These are phyloP conservation scores for Jatropha multifida DNA, from an alignment of 441 rosid genomes.

Conservation along the genomic window DNA sequence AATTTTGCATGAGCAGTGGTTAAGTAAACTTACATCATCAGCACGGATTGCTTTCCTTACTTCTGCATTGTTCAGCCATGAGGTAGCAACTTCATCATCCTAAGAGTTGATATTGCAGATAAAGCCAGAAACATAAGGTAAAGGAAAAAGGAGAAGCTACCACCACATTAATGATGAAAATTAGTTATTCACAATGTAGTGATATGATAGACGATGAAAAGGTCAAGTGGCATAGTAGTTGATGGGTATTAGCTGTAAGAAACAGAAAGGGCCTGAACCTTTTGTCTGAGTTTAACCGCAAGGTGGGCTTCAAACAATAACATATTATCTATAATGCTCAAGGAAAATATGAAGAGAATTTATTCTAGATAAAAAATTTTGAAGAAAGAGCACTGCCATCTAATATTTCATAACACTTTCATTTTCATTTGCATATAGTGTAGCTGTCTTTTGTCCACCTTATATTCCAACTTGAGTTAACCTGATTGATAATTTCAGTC, in stretches of 20 bases:
- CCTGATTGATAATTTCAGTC: not conserved
- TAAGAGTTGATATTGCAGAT: conserved; percentile 25
- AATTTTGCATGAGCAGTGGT: conserved; percentile 4
- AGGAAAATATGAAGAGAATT: not conserved
- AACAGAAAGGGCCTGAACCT: not conserved
- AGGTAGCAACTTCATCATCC: conserved; percentile 71
- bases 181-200: not conserved
- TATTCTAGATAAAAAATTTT: not conserved
- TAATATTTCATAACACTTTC: not conserved
- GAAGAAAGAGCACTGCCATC: not conserved
- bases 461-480: not conserved
- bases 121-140: not conserved
- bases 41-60: conserved; percentile 82
- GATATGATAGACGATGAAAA: not conserved
- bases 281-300: not conserved
- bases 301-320: not conserved
- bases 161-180: not conserved
- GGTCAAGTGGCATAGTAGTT: not conserved
- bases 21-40: conserved; percentile 39
- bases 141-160: not conserved
- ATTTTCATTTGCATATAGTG: not conserved
- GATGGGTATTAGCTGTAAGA: not conserved
- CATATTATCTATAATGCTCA: not conserved
- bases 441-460: not conserved
- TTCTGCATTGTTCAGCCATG: conserved; percentile 63